A percentile compares a stretch with the other conserved stretches of the same genome.
phyloP scores from a whole-genome alignment of 768 basidiomycete species.

The Peribolospora baueri region DNA sequence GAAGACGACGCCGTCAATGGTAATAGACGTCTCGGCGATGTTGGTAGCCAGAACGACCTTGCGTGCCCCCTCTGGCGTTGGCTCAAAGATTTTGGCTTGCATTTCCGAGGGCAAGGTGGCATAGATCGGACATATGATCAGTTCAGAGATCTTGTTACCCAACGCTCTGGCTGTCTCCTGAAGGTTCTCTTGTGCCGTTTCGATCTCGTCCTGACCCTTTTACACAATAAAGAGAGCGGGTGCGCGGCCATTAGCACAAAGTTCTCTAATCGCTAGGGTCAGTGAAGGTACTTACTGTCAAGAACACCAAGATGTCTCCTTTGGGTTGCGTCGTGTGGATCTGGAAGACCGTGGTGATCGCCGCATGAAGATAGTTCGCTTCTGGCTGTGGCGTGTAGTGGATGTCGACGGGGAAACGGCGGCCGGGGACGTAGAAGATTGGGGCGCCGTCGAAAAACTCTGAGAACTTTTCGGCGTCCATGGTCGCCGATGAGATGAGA shows the following conservation, averaged over 20 bases:
- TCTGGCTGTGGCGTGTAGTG: constrained; percentile 98
- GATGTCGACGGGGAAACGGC: constrained; percentile 90
- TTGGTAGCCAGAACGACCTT: constrained; percentile 98
- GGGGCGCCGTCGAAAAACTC: constrained; percentile 94
- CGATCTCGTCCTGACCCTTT: constrained; percentile 96
- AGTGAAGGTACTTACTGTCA: constrained; percentile 38
- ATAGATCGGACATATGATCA: constrained; percentile 92
- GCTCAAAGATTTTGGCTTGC: constrained; percentile 99
- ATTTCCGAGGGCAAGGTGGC: constrained; percentile 97
- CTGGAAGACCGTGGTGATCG: constrained; percentile 95
- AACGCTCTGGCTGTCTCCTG: constrained; percentile 83
- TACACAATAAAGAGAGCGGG: not conserved
- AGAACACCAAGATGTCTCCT: constrained; percentile 90
- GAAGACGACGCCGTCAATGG: constrained; percentile 96
- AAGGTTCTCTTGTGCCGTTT: constrained; percentile 84
- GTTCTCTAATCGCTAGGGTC: not conserved
- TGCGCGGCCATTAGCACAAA: constrained; percentile 1
- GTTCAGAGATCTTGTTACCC: constrained; percentile 82
- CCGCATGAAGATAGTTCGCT: constrained; percentile 94
- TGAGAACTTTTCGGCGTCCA: constrained; percentile 95
- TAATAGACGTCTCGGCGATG: constrained; percentile 98
- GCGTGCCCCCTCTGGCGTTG: constrained; percentile 81
- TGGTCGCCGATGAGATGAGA: constrained; percentile 83
- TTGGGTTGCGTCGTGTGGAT: constrained; percentile 96
- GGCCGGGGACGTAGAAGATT: constrained; percentile 86